Percentiles rank a stretch among this genome's conserved stretches.
phyloP scores from a whole-genome alignment of 2,329 filamentous ascomycete genomes.

The Colletotrichum musicola region DNA sequence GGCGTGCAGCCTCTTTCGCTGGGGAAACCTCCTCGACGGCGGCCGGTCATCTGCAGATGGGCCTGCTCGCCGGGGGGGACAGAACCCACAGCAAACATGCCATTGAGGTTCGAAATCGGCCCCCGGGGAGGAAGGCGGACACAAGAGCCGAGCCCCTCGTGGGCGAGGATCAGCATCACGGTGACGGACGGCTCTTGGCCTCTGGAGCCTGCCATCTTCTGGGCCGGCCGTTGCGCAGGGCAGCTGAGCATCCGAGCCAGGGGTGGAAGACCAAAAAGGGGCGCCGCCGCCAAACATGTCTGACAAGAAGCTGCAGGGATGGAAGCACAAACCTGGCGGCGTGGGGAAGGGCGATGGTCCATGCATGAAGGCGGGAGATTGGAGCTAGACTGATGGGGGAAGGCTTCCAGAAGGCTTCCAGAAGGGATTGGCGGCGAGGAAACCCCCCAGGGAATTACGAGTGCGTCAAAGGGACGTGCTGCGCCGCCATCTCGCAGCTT shows the following conservation, averaged over 20 bases:
- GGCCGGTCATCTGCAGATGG: conserved; percentile 6
- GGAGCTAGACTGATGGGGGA: conserved; percentile 47
- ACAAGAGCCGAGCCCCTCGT: conserved; percentile 7
- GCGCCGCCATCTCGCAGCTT: conserved; percentile 35
- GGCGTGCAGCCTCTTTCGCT: conserved; percentile 1
- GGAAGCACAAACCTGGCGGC: conserved; percentile 41
- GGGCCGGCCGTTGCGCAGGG: conserved; percentile 19
- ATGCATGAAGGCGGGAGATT: conserved; percentile 46
- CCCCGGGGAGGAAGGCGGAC: not conserved
- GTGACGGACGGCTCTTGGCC: not conserved
- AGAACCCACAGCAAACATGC: conserved; percentile 17
- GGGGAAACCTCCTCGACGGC: not conserved
- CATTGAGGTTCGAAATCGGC: conserved; percentile 5
- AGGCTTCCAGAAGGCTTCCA: conserved; percentile 53
- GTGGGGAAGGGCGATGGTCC: conserved; percentile 43
- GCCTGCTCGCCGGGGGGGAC: not conserved
- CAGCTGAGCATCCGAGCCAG: conserved; percentile 24
- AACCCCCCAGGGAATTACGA: conserved; percentile 29
- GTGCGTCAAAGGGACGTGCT: conserved; percentile 33
- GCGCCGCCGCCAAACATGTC: conserved; percentile 34
- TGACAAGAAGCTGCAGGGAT: conserved; percentile 30
- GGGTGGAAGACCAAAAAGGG: conserved; percentile 24
- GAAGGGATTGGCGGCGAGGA: conserved; percentile 30
- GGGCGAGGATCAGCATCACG: conserved; percentile 21
- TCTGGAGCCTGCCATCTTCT: conserved; percentile 4